These are phyloP conservation scores for Hemisphaericaspora subhashii DNA, from an alignment of 1,139 yeast species.

Conservation along the genomic window DNA sequence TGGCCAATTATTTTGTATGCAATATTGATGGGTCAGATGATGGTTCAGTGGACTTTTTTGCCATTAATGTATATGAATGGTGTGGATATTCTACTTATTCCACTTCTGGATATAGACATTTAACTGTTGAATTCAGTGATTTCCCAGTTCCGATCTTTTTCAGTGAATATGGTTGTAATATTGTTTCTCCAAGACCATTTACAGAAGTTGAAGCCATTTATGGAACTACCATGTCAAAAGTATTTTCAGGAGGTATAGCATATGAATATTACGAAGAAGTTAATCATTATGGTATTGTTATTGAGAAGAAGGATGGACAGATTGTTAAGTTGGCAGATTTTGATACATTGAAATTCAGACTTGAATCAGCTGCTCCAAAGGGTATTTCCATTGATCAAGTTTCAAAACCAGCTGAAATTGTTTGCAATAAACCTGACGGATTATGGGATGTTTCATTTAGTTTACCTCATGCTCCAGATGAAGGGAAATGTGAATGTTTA, in stretches of 20 bases:
- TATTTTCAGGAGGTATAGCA: constrained; percentile 45
- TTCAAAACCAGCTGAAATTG: background rate
- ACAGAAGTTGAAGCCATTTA: constrained; percentile 45
- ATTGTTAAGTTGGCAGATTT: constrained; percentile 47
- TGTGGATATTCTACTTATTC: constrained; percentile 61
- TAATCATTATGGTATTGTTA: constrained; percentile 37
- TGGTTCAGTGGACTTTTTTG: constrained; percentile 50
- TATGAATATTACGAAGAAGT: constrained; percentile 40
- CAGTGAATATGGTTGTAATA: constrained; percentile 64
- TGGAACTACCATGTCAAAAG: constrained; percentile 35
- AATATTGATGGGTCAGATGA: constrained; percentile 19
- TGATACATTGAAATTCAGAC: constrained; percentile 32
- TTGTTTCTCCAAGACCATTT: constrained; percentile 55
- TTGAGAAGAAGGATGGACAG: constrained; percentile 24
- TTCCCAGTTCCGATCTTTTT: constrained; percentile 58
- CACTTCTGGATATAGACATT: constrained; percentile 56
- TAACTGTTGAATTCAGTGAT: constrained; percentile 47
- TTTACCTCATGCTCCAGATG: constrained; percentile 58
- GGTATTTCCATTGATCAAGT: constrained; percentile 10
- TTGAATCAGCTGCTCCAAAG: constrained; percentile 30
- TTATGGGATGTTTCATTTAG: constrained; percentile 44
- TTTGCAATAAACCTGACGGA: constrained; percentile 12
- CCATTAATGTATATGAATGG: constrained; percentile 67
- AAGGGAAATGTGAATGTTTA: constrained; percentile 56
- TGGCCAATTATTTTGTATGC: constrained; percentile 54